These are phyloP conservation scores for Colletotrichum tropicicola DNA, from an alignment of 2,329 filamentous ascomycete genomes.

Conservation along the genomic window DNA sequence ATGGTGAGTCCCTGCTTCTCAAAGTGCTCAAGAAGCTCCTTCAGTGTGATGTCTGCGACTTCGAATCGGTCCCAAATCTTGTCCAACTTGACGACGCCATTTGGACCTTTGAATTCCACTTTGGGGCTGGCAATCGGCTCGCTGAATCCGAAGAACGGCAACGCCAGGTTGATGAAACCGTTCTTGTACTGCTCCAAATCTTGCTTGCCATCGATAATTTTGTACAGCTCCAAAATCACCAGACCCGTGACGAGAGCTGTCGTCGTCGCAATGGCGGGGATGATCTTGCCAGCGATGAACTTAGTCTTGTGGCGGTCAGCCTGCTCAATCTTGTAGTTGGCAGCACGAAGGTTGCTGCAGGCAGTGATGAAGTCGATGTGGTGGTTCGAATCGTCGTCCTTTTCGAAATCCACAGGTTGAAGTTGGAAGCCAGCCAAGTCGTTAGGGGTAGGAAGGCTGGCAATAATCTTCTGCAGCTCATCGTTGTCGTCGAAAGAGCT, in stretches of 20 bases:
- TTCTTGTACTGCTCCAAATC: constrained; percentile 99
- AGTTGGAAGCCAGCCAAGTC: constrained; percentile 88
- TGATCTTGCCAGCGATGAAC: constrained; percentile 99
- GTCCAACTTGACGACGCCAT: constrained; percentile 85
- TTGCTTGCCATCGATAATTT: constrained; percentile 95
- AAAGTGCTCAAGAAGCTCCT: constrained; percentile 85
- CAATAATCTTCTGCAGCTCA: constrained; percentile 78
- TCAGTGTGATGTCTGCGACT: constrained; percentile 83
- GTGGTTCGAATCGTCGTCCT: constrained; percentile 97
- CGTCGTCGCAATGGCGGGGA: constrained; percentile 96
- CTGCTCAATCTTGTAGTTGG: constrained; percentile 96
- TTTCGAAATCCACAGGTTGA: constrained; percentile 94
- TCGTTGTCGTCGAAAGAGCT: constrained; percentile 74
- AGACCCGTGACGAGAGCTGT: constrained; percentile 95
- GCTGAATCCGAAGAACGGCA: constrained; percentile 98
- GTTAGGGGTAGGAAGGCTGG: constrained; percentile 80
- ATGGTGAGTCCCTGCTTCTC: constrained; percentile 82
- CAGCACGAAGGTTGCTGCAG: constrained; percentile 92
- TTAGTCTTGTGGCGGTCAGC: constrained; percentile 98
- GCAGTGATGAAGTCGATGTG: constrained; percentile 99
- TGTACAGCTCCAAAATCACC: constrained; percentile 92
- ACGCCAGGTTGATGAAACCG: constrained; percentile 93
- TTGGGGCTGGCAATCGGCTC: constrained; percentile 96
- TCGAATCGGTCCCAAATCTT: constrained; percentile 99
- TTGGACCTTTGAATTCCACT: constrained; percentile 83